phyloP scores from a whole-genome alignment of 768 basidiomycete genomes.

The Mycena latifolia region DNA sequence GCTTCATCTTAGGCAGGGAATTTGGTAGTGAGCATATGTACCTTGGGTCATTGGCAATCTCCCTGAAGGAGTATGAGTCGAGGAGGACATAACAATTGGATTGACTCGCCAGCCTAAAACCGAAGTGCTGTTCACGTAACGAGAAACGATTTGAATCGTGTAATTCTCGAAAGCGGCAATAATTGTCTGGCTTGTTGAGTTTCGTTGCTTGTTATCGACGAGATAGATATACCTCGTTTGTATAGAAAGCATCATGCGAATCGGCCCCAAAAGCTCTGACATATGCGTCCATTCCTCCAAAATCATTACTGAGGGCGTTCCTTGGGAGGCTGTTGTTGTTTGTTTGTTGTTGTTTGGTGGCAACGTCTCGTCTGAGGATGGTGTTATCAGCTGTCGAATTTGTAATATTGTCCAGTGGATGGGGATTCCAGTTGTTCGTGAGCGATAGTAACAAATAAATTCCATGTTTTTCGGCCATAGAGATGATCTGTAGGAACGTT shows the following conservation, averaged over 20 bases:
- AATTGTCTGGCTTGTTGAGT: slow-evolving; percentile 46
- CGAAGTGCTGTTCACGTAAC: slow-evolving; percentile 66
- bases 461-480: slow-evolving; percentile 62
- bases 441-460: slow-evolving; percentile 67
- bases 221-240: slow-evolving; percentile 43
- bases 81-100: not conserved
- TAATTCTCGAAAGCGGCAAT: slow-evolving; percentile 69
- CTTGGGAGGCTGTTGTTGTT: slow-evolving; percentile 59
- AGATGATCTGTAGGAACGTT: slow-evolving; percentile 15
- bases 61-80: slow-evolving; percentile 51
- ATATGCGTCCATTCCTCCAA: slow-evolving; percentile 69
- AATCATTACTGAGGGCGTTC: slow-evolving; percentile 72
- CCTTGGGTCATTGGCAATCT: slow-evolving; percentile 78
- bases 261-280: slow-evolving; percentile 61
- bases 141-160: slow-evolving; percentile 64
- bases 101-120: slow-evolving; percentile 62
- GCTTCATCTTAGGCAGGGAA: slow-evolving; percentile 13
- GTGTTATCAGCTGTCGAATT: slow-evolving; percentile 29
- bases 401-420: slow-evolving; percentile 43
- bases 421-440: slow-evolving; percentile 73
- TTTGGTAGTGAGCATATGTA: slow-evolving; percentile 36
- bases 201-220: not conserved
- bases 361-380: slow-evolving; percentile 45
- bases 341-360: too few species aligned
- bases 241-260: slow-evolving; percentile 72